Conservation (phyloP, 2,329 filamentous ascomycete species). For the Neonectria coccinea region DNA sequence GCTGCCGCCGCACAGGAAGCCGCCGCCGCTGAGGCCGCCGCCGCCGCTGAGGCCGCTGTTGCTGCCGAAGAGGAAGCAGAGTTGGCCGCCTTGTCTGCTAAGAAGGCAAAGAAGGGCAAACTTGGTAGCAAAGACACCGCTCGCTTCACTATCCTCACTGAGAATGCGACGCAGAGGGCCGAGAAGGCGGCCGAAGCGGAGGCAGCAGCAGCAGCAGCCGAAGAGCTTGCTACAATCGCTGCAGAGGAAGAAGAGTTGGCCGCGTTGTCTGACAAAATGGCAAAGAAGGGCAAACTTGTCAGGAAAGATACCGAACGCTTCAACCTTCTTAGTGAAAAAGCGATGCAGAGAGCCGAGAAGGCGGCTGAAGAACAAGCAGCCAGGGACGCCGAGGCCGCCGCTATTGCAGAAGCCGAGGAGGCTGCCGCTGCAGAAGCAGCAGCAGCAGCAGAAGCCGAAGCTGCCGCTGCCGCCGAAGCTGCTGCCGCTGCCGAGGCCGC, state of each 20-base stretch:
- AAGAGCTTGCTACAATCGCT: slow-evolving; percentile 38
- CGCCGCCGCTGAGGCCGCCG: slow-evolving; percentile 4
- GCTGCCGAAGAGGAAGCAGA: slow-evolving; percentile 38
- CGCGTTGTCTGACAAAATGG: slow-evolving; percentile 36
- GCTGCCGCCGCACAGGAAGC: slow-evolving; percentile 17
- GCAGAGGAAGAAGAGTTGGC: slow-evolving; percentile 42
- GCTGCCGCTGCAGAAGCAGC: slow-evolving; percentile 28
- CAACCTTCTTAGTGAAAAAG: slow-evolving; percentile 34
- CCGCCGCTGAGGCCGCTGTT: slow-evolving; percentile 28
- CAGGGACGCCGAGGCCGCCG: slow-evolving; percentile 45
- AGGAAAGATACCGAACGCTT: slow-evolving; percentile 40
- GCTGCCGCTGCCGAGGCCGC: slow-evolving; percentile 41
- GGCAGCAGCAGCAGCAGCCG: slow-evolving; percentile 50
- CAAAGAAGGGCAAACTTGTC: slow-evolving; percentile 40
- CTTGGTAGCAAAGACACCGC: slow-evolving; percentile 42
- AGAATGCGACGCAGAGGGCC: slow-evolving; percentile 33
- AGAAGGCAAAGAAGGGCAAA: slow-evolving; percentile 39
- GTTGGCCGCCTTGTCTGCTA: slow-evolving; percentile 30
- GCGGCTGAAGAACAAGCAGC: slow-evolving; percentile 48
- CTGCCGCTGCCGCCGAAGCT: slow-evolving; percentile 36
- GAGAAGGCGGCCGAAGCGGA: slow-evolving; percentile 25
- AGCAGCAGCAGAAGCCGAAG: slow-evolving; percentile 52
- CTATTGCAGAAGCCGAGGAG: slow-evolving; percentile 32
- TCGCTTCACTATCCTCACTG: slow-evolving; percentile 33
- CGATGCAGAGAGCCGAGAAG: slow-evolving; percentile 40